These are phyloP conservation scores for Lactifluus rugatus DNA, from an alignment of 768 basidiomycete species.

Conservation along the genomic window DNA sequence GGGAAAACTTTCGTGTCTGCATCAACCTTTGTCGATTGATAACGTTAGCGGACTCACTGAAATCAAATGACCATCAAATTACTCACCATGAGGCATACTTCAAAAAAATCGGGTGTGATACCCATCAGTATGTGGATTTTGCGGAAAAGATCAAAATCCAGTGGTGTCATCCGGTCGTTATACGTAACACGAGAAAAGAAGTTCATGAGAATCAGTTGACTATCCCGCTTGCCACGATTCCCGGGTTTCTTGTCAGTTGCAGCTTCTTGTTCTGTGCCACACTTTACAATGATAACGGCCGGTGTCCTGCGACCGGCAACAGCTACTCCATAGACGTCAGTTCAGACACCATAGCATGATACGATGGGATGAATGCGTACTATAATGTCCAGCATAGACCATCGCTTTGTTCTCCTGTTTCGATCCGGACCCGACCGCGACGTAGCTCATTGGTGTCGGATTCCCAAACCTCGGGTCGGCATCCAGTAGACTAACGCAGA, in stretches of 20 bases:
- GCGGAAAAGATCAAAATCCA: conserved; percentile 97
- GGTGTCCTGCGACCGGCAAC: conserved; percentile 87
- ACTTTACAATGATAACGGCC: conserved; percentile 91
- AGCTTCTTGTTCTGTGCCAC: conserved; percentile 83
- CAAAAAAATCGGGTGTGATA: conserved; percentile 98
- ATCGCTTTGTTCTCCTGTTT: conserved; percentile 92
- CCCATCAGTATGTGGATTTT: conserved; percentile 96
- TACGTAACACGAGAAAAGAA: conserved; percentile 99
- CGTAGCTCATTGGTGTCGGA: conserved; percentile 88
- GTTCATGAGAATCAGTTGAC: conserved; percentile 98
- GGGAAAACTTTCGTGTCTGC: conserved; percentile 96
- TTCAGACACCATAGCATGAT: not conserved
- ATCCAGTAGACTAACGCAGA: conserved; percentile 84
- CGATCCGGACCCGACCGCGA: conserved; percentile 79
- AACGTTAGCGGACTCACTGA: conserved; percentile 2
- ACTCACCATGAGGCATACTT: conserved; percentile 92
- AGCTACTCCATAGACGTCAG: conserved; percentile 32
- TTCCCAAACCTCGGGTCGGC: conserved; percentile 94
- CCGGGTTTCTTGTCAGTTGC: conserved; percentile 85
- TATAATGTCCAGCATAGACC: conserved; percentile 99
- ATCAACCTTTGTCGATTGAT: conserved; percentile 59
- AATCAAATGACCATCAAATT: not conserved
- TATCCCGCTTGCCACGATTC: conserved; percentile 97
- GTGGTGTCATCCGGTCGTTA: conserved; percentile 95
- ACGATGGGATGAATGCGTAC: conserved; percentile 38